Conservation (phyloP, 192 early-diverging fungal genomes). For the Polychytrium aggregatum region DNA sequence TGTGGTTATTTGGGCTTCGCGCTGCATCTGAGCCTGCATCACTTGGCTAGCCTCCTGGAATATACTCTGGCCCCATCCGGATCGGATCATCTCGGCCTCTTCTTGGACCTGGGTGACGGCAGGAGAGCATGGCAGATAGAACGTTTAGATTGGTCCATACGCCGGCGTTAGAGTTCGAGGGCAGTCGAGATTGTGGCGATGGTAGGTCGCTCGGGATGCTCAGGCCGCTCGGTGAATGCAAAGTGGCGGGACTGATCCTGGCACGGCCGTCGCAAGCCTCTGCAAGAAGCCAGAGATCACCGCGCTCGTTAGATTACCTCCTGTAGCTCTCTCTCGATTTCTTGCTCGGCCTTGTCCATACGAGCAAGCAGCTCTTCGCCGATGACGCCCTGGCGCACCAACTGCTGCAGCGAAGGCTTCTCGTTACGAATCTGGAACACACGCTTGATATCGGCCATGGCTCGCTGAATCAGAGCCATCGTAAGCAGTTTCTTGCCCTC, state of each 20-base stretch:
- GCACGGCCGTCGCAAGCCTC: too few species aligned
- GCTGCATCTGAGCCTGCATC: conserved; percentile 52
- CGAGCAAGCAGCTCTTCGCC: conserved; percentile 73
- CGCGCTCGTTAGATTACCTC: too few species aligned
- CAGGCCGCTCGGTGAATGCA: background rate
- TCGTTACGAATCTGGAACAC: conserved; percentile 65
- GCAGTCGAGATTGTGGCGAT: background rate
- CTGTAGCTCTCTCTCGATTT: conserved; percentile 65
- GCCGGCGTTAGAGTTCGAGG: background rate
- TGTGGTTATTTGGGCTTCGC: conserved; percentile 15
- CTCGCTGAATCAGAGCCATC: conserved; percentile 68
- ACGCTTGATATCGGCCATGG: conserved; percentile 64
- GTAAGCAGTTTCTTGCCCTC: conserved; percentile 38
- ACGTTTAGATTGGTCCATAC: background rate
- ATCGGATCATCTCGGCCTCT: conserved; percentile 68
- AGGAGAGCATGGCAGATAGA: background rate
- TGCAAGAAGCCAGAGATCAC: too few species aligned
- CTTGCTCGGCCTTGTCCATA: conserved; percentile 65
- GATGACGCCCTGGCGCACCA: conserved; percentile 69
- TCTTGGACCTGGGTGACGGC: conserved; percentile 35
- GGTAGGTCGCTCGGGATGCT: background rate
- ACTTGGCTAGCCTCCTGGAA: conserved; percentile 72
- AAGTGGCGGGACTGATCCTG: background rate
- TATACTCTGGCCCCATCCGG: conserved; percentile 76
- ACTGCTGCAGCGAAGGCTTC: conserved; percentile 57